These are phyloP conservation scores for Actinidia polygama DNA, from an alignment of 179 eudicot genomes.

Conservation along the genomic window DNA sequence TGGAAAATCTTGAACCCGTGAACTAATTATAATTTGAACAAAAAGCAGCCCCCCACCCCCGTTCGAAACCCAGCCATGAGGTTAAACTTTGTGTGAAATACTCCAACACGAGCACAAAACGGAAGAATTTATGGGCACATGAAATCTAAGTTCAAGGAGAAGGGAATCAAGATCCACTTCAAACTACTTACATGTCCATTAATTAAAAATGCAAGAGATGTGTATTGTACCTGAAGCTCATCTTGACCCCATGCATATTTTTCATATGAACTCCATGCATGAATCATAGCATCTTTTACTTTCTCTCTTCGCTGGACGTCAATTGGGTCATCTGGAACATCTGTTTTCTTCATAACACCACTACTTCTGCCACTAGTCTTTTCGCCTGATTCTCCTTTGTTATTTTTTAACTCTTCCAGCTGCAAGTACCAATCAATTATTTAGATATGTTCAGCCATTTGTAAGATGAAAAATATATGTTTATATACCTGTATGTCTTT, in stretches of 20 bases:
- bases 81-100: too few species aligned
- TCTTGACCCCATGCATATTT: slow-evolving; percentile 99
- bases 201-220: too few species aligned
- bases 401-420: slow-evolving; percentile 67
- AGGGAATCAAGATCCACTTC: too few species aligned
- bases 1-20: too few species aligned
- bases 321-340: slow-evolving; percentile 60
- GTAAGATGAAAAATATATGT: slow-evolving; percentile 13
- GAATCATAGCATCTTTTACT: slow-evolving; percentile 97
- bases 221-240: slow-evolving; percentile 82
- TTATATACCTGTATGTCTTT: too few species aligned
- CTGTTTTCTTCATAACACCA: slow-evolving; percentile 18
- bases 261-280: slow-evolving; percentile 98
- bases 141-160: too few species aligned
- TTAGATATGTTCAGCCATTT: slow-evolving; percentile 5
- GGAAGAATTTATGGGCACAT: too few species aligned
- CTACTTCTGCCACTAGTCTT: slow-evolving; percentile 12
- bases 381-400: slow-evolving; percentile 35
- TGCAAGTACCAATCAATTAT: slow-evolving; percentile 31
- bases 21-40: too few species aligned
- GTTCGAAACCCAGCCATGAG: too few species aligned
- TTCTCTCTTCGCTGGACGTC: slow-evolving; percentile 73
- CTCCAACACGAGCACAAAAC: too few species aligned
- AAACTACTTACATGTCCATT: too few species aligned
- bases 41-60: too few species aligned